Conservation (phyloP, 1,284 basidiomycete genomes). For the Hortiboletus rubellus region DNA sequence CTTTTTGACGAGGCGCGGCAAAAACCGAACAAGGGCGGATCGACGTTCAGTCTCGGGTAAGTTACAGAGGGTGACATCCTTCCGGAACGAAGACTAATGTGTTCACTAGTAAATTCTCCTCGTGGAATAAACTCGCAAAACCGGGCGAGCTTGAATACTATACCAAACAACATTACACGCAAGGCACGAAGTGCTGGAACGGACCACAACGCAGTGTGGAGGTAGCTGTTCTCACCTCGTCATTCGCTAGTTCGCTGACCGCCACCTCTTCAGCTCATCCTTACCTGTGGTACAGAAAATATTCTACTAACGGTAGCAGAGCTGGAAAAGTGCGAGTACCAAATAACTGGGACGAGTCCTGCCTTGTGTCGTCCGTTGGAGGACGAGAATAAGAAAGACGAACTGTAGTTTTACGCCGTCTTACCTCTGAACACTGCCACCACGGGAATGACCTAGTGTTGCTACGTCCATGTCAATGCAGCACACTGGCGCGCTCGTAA, state of each 20-base stretch:
- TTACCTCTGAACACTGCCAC: not conserved
- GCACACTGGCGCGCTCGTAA: too few species aligned
- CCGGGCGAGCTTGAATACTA: slow-evolving; percentile 76
- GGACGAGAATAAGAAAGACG: slow-evolving; percentile 46
- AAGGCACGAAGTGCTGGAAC: slow-evolving; percentile 95
- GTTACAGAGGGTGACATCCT: slow-evolving; percentile 25
- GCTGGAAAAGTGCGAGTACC: slow-evolving; percentile 97
- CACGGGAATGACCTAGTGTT: not conserved
- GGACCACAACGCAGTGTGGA: slow-evolving; percentile 84
- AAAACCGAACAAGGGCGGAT: slow-evolving; percentile 83
- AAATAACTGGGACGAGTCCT: slow-evolving; percentile 84
- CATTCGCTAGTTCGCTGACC: slow-evolving; percentile 2
- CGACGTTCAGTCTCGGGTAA: slow-evolving; percentile 83
- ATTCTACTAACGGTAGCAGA: slow-evolving; percentile 81
- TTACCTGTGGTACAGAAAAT: slow-evolving; percentile 88
- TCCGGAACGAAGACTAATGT: slow-evolving; percentile 2
- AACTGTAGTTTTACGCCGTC: slow-evolving; percentile 42
- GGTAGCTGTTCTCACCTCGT: slow-evolving; percentile 42
- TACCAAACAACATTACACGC: slow-evolving; percentile 76
- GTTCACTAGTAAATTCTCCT: slow-evolving; percentile 62
- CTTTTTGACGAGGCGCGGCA: slow-evolving; percentile 88
- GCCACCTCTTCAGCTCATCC: slow-evolving; percentile 55
- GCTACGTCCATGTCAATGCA: not conserved
- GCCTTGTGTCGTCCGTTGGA: slow-evolving; percentile 81
- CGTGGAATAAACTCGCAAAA: slow-evolving; percentile 67